phyloP scores from a whole-genome alignment of 352 stramenopile species.

The Pythium scleroteichum region DNA sequence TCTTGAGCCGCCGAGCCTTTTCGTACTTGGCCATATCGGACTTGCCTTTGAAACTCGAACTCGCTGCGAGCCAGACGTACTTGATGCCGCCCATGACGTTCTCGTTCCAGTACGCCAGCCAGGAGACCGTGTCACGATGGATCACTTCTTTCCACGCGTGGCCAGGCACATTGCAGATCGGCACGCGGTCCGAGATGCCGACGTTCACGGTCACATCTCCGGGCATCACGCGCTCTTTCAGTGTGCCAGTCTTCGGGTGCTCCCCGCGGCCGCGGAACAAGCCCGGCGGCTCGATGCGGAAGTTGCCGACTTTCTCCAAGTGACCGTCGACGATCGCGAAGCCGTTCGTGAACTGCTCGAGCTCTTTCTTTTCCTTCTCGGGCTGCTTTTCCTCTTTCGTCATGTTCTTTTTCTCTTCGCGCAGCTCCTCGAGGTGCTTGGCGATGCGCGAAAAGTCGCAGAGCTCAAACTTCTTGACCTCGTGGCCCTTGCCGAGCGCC shows the following conservation, averaged over 20 bases:
- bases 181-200: constrained; percentile 89
- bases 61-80: constrained; percentile 98
- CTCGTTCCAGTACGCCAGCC: constrained; percentile 97
- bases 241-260: constrained; percentile 98
- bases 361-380: constrained; percentile 91
- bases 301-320: constrained; percentile 98
- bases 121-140: constrained; percentile 91
- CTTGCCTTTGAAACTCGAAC: constrained; percentile 99
- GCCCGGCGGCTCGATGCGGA: constrained; percentile 96
- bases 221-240: constrained; percentile 96
- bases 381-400: constrained; percentile 94
- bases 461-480: constrained; percentile 95
- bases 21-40: constrained; percentile 99
- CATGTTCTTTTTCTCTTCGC: constrained; percentile 94
- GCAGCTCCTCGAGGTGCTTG: constrained; percentile 90
- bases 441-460: constrained; percentile 97
- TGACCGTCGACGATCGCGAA: constrained; percentile 98
- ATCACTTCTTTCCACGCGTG: constrained; percentile 97
- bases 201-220: constrained; percentile 98
- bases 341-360: constrained; percentile 92
- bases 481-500: constrained; percentile 91
- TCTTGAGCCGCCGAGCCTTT: constrained; percentile 97
- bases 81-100: constrained; percentile 99
- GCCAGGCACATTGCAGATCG: constrained; percentile 90
- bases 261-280: constrained; percentile 98